These are phyloP conservation scores for Aspergillus bombycis DNA, from an alignment of 2,329 filamentous ascomycete genomes.

Conservation along the genomic window DNA sequence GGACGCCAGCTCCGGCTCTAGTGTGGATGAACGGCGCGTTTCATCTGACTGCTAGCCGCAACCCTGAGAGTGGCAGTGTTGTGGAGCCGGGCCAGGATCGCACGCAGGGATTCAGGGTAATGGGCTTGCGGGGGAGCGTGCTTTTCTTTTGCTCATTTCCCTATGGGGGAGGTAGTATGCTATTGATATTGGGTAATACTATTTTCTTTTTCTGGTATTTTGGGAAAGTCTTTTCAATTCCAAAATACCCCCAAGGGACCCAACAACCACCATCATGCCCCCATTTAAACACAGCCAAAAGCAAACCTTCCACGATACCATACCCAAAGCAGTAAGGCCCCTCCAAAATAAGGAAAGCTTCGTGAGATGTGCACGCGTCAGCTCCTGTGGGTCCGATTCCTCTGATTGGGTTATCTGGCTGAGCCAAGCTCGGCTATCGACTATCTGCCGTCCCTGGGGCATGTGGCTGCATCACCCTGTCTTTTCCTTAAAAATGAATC, in stretches of 20 bases:
- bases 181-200: neutral
- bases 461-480: slow-evolving; percentile 12
- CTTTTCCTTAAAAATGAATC: slow-evolving; percentile 11
- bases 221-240: neutral
- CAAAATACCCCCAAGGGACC: neutral
- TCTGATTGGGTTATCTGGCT: slow-evolving; percentile 34
- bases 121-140: slow-evolving; percentile 30
- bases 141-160: neutral
- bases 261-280: neutral
- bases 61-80: slow-evolving; percentile 37
- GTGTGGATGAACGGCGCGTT: slow-evolving; percentile 27
- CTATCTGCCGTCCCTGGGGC: slow-evolving; percentile 39
- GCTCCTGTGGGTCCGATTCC: slow-evolving; percentile 25
- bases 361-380: slow-evolving; percentile 39
- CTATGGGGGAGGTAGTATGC: neutral
- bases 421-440: slow-evolving; percentile 44
- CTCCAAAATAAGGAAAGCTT: slow-evolving; percentile 15
- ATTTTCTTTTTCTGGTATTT: neutral
- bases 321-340: neutral
- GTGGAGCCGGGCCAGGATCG: slow-evolving; percentile 34
- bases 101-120: slow-evolving; percentile 34
- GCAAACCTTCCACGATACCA: slow-evolving; percentile 10
- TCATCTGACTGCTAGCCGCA: slow-evolving; percentile 35
- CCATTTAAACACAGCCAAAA: neutral
- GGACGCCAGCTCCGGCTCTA: neutral